Base-by-base conservation (phyloP, 2,329 filamentous ascomycete species). In the Curvularia verruculosa region DNA sequence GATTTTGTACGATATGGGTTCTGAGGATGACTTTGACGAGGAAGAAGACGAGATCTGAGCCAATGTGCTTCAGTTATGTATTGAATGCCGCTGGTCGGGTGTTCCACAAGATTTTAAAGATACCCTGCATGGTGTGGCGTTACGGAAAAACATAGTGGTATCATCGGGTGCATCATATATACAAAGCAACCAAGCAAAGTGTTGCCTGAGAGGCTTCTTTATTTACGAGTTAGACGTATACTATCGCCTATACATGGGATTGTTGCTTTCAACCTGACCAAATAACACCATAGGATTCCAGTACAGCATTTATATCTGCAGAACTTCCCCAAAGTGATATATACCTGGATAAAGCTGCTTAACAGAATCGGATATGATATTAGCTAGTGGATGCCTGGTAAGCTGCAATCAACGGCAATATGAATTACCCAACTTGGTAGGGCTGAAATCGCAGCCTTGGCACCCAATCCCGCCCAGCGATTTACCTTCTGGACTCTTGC, bases 1-100 rank as follows among this genome's bases (percentile, higher is more conserved):
- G 59, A 99, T 99, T 64, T 73, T 99, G 70, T 99, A 99, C 75
- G 94, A 98, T 67, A 96, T 98, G 90, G 94, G 93, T 1, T 85
- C 87, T 61, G 95, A 98, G 79, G 95, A 99, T 77, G 92, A 98
- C 74, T 98, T 97, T 78, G 93, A 96, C 67, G 93, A 96, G 57
- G 92, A 96, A 71, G 92, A 97, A 70, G 93, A 97, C 78, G 93
- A 97, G 78, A 92, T 94, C 64, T 93, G 59, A 70, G 44, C 12
- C 9, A 34, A 12, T 44, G 8, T 13, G 8, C 8, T 13, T 29
- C 18, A 19, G 13, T n/a, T 28, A n/a, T 9, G 29, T 12, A 24
- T 43, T 39, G 9, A 13, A 37, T 15, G 36, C 48, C 49, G 45
- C 43, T 57, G 45, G 46, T 49, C 37, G 49, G 10, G 18, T 29